Evolutionary conservation across 1,284 basidiomycete genomes (phyloP).

Genomic region (Boletus sp.): DNA sequence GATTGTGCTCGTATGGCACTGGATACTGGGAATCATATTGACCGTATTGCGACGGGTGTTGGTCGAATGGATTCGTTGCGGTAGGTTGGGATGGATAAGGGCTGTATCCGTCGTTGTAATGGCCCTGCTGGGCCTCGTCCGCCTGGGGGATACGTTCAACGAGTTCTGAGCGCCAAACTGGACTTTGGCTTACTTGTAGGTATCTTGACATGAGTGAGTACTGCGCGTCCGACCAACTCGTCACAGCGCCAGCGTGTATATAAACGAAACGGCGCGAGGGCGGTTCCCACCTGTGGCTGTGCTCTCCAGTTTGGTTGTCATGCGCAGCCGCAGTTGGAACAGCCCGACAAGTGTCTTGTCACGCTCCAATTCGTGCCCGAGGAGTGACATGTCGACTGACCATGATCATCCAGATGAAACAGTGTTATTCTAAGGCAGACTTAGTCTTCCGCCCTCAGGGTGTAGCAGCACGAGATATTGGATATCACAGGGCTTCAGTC

Average conservation of each 20-base stretch:
- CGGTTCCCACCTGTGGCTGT: conserved; percentile 18
- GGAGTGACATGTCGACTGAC: too few relatives aligned
- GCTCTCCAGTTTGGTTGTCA: neutral
- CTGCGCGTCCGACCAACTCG: conserved; percentile 4
- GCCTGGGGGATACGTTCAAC: conserved; percentile 35
- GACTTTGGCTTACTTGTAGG: conserved; percentile 34
- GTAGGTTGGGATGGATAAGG: conserved; percentile 36
- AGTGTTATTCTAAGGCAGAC: too few relatives aligned
- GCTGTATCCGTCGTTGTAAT: conserved; percentile 56
- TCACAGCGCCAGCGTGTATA: conserved; percentile 1
- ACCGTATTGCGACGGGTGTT: conserved; percentile 18
- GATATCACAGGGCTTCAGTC: neutral
- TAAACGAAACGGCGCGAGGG: neutral
- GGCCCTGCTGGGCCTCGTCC: conserved; percentile 51
- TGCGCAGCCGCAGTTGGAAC: conserved; percentile 21
- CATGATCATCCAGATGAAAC: too few relatives aligned
- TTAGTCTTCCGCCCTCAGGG: too few relatives aligned
- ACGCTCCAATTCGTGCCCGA: too few relatives aligned
- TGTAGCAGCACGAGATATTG: neutral
- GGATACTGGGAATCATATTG: conserved; percentile 19
- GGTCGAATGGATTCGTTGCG: conserved; percentile 23
- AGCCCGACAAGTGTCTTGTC: too few relatives aligned
- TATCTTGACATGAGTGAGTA: conserved; percentile 46
- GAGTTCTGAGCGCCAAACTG: neutral
- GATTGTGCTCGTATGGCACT: conserved; percentile 21